A percentile compares a stretch with the other conserved stretches of the same genome.
Evolutionary conservation across 176 grass and related monocot species (phyloP).

Genomic region (Microstegium vimineum): DNA sequence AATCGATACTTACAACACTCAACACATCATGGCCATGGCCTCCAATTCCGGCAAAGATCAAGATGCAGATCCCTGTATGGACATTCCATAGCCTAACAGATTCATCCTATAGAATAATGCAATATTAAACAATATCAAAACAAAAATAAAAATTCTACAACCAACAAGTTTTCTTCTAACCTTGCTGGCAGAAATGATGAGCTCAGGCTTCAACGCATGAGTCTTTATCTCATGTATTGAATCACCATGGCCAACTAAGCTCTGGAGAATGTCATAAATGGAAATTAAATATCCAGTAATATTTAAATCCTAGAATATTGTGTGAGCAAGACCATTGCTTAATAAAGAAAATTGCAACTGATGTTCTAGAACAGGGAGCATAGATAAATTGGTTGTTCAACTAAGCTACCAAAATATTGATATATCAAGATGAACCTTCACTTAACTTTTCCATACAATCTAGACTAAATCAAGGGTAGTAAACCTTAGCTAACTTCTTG

Average conservation of each 20-base stretch:
- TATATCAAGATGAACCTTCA: background rate
- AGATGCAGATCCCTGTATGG: too few relatives aligned
- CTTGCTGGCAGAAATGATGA: slow-evolving; percentile 70
- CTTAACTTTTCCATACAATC: background rate
- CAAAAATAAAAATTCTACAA: background rate
- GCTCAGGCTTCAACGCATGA: slow-evolving; percentile 30
- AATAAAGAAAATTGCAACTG: background rate
- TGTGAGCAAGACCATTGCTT: background rate
- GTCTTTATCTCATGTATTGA: too few relatives aligned
- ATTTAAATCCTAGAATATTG: background rate
- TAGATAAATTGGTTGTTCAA: background rate
- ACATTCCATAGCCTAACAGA: slow-evolving; percentile 81
- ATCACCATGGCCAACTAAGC: too few relatives aligned
- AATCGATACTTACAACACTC: too few relatives aligned
- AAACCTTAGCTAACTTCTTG: slow-evolving; percentile 78
- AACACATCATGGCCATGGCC: too few relatives aligned
- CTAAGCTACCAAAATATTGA: background rate
- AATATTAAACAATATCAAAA: slow-evolving; percentile 13
- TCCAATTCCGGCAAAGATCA: too few relatives aligned
- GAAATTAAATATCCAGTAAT: background rate
- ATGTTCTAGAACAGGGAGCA: background rate
- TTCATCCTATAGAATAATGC: slow-evolving; percentile 57
- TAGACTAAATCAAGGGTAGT: background rate
- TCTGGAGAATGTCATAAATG: too few relatives aligned
- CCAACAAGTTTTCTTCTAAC: slow-evolving; percentile 19